phyloP scores from a whole-genome alignment of 345 rosid species.

The Orychophragmus violaceus region DNA sequence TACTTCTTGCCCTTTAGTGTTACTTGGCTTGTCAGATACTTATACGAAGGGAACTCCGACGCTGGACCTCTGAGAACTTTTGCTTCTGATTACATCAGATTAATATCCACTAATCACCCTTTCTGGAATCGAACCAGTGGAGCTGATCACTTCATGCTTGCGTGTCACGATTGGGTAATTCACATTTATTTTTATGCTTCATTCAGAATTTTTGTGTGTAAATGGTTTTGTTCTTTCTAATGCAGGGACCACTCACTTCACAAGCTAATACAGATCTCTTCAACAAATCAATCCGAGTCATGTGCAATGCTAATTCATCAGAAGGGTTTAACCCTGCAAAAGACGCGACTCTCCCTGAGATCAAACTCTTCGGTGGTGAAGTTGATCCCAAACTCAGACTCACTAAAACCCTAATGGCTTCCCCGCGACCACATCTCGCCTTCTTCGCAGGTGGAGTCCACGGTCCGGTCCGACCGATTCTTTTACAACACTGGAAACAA shows the following conservation, averaged over 20 bases:
- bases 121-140: constrained; percentile 74
- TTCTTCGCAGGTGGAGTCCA: constrained; percentile 92
- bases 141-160: constrained; percentile 89
- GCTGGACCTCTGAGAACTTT: constrained; percentile 43
- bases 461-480: constrained; percentile 60
- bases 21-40: constrained; percentile 62
- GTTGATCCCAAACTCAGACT: constrained; percentile 41
- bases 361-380: constrained; percentile 49
- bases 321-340: constrained; percentile 78
- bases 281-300: constrained; percentile 65
- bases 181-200: not conserved
- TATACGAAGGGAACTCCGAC: constrained; percentile 39
- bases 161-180: constrained; percentile 82
- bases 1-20: constrained; percentile 89
- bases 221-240: not conserved
- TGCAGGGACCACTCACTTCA: constrained; percentile 77
- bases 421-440: constrained; percentile 46
- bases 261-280: constrained; percentile 39
- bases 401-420: constrained; percentile 28
- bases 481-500: constrained; percentile 64
- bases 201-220: not conserved
- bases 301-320: constrained; percentile 91
- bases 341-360: constrained; percentile 78
- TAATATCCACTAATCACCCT: constrained; percentile 57
- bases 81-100: constrained; percentile 59